These are phyloP conservation scores for Xylaria sp. DNA, from an alignment of 2,329 filamentous ascomycete species.

Conservation along the genomic window DNA sequence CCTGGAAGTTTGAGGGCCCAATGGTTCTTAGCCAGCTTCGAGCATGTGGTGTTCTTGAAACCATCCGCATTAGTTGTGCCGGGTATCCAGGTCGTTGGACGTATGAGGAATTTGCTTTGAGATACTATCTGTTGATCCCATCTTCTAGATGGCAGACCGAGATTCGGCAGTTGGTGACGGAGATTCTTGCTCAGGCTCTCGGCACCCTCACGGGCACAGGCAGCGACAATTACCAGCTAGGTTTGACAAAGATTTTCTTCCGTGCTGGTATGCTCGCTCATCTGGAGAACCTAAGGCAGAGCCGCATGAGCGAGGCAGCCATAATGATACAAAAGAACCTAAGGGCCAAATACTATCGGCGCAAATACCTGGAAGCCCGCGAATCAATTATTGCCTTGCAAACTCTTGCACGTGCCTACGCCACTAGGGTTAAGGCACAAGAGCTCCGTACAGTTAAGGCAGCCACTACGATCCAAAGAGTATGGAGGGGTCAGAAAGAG, in stretches of 20 bases:
- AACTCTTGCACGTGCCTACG: conserved; percentile 75
- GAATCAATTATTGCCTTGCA: conserved; percentile 82
- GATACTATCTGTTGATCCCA: conserved; percentile 97
- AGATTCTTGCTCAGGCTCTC: conserved; percentile 86
- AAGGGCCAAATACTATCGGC: conserved; percentile 91
- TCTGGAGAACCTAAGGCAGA: conserved; percentile 91
- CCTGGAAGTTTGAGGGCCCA: conserved; percentile 97
- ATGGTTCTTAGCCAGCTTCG: conserved; percentile 98
- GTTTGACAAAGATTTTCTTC: conserved; percentile 99
- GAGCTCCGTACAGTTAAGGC: conserved; percentile 83
- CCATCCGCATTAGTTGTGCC: conserved; percentile 94
- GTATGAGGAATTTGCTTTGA: conserved; percentile 95
- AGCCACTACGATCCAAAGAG: conserved; percentile 90
- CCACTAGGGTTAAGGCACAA: conserved; percentile 78
- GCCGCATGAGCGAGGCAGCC: conserved; percentile 87
- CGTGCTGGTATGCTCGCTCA: conserved; percentile 98
- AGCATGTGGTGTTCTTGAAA: conserved; percentile 98
- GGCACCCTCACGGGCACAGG: conserved; percentile 76
- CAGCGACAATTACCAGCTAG: conserved; percentile 94
- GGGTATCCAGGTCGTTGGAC: conserved; percentile 98
- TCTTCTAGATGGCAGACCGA: conserved; percentile 91
- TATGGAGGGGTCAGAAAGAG: conserved; percentile 93
- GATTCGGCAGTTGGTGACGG: conserved; percentile 91
- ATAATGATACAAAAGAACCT: conserved; percentile 99
- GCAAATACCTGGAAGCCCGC: conserved; percentile 86